phyloP scores from a whole-genome alignment of 192 early-diverging fungal genomes.

The Chytriomyces sp. region DNA sequence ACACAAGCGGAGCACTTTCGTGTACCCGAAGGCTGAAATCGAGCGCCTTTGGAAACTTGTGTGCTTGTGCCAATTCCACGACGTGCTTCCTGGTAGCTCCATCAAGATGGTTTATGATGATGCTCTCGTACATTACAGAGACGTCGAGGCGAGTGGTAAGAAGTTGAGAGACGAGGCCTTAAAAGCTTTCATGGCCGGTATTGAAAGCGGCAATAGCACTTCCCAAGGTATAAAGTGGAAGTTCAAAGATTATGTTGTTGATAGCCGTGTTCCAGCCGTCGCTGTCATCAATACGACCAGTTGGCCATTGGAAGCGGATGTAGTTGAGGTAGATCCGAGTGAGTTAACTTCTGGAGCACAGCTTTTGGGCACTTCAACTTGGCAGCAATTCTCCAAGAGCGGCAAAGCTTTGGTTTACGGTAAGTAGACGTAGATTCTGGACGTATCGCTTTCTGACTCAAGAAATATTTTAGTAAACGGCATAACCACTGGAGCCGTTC shows the following conservation, averaged over 20 bases:
- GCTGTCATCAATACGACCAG: conserved; percentile 46
- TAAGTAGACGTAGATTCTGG: not conserved
- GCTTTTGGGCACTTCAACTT: conserved; percentile 14
- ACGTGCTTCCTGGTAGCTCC: conserved; percentile 89
- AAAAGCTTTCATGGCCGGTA: conserved; percentile 13
- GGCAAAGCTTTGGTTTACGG: conserved; percentile 27
- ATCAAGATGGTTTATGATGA: conserved; percentile 93
- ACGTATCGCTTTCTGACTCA: not conserved
- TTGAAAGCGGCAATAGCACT: not conserved
- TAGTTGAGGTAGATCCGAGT: conserved; percentile 30
- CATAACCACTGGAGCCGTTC: not conserved
- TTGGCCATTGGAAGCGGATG: conserved; percentile 30
- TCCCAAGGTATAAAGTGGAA: not conserved
- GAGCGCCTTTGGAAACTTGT: conserved; percentile 87
- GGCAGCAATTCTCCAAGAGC: conserved; percentile 22
- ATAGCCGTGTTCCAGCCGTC: not conserved
- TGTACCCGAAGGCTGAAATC: conserved; percentile 75
- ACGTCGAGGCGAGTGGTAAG: conserved; percentile 38
- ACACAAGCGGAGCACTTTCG: conserved; percentile 22
- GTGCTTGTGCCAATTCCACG: conserved; percentile 96
- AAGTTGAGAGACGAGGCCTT: conserved; percentile 40
- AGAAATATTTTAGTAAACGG: conserved; percentile 13
- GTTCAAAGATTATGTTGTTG: not conserved
- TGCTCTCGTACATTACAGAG: conserved; percentile 60
- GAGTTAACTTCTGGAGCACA: not conserved